phyloP scores from a whole-genome alignment of 192 early-diverging fungal species.

The Podila epicladia region DNA sequence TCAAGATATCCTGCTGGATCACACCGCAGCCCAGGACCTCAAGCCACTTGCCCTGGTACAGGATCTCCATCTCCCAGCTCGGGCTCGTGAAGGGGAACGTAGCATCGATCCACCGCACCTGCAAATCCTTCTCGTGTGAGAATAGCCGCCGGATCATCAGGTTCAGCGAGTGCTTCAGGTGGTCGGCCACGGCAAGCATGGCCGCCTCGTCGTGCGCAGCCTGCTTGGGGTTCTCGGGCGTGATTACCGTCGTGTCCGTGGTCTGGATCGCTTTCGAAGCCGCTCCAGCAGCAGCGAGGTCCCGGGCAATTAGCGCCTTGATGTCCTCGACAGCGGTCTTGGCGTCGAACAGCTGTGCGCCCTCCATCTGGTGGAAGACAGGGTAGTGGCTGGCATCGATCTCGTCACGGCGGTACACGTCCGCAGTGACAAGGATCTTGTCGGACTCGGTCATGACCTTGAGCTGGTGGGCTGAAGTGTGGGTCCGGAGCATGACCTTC shows the following conservation, averaged over 20 bases:
- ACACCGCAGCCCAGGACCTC: constrained; percentile 95
- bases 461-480: constrained; percentile 95
- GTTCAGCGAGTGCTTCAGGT: constrained; percentile 88
- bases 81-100: constrained; percentile 97
- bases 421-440: constrained; percentile 92
- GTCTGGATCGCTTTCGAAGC: constrained; percentile 44
- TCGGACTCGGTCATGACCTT: constrained; percentile 75
- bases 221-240: constrained; percentile 80
- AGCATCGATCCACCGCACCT: constrained; percentile 94
- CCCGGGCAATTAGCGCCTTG: constrained; percentile 32
- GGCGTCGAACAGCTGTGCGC: constrained; percentile 76
- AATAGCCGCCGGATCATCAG: constrained; percentile 82
- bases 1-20: constrained; percentile 85
- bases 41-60: constrained; percentile 93
- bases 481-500: constrained; percentile 83
- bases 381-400: constrained; percentile 97
- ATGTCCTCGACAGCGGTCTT: constrained; percentile 47
- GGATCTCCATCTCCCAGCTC: constrained; percentile 97
- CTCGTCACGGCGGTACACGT: constrained; percentile 97
- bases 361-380: constrained; percentile 99
- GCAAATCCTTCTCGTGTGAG: constrained; percentile 66
- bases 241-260: constrained; percentile 62
- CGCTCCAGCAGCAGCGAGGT: constrained; percentile 6
- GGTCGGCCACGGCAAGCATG: constrained; percentile 63
- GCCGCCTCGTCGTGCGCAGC: constrained; percentile 69